These are phyloP conservation scores for Serendipita sp. DNA, from an alignment of 768 basidiomycete genomes.

Conservation along the genomic window DNA sequence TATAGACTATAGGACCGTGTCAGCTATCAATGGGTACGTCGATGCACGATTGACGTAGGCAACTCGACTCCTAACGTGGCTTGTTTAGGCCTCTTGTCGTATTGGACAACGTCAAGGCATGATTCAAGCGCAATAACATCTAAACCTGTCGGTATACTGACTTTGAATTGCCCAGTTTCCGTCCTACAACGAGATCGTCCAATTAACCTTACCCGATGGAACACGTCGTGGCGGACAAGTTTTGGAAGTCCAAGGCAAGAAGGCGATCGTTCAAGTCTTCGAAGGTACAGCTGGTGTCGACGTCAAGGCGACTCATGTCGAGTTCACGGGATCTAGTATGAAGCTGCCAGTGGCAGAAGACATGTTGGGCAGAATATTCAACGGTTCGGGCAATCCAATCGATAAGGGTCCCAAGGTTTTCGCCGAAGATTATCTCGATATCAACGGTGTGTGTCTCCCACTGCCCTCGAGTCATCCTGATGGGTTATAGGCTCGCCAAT, in stretches of 20 bases:
- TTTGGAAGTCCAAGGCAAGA: constrained; percentile 94
- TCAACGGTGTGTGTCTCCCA: constrained; percentile 57
- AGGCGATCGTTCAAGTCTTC: constrained; percentile 98
- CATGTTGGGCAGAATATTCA: constrained; percentile 98
- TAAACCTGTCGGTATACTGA: not conserved
- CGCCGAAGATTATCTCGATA: constrained; percentile 97
- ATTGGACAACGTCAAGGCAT: constrained; percentile 93
- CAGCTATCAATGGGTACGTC: constrained; percentile 88
- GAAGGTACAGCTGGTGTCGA: constrained; percentile 97
- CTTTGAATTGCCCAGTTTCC: constrained; percentile 47
- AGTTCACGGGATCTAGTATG: constrained; percentile 97
- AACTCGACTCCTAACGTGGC: not conserved
- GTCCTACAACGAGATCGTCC: constrained; percentile 96
- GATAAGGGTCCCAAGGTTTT: constrained; percentile 98
- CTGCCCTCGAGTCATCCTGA: constrained; percentile 6
- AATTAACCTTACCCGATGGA: constrained; percentile 88
- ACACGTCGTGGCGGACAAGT: constrained; percentile 93
- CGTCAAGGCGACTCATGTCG: constrained; percentile 92
- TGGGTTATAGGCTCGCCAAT: constrained; percentile 70
- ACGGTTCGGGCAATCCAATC: constrained; percentile 94
- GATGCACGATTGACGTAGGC: not conserved
- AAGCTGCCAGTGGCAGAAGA: constrained; percentile 97
- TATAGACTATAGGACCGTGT: constrained; percentile 92
- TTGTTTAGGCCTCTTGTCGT: constrained; percentile 72
- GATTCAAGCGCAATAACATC: constrained; percentile 11